Percentiles rank a stretch among this genome's conserved stretches.
Conservation (phyloP, 768 basidiomycete species). For the Boletellus sp. region DNA sequence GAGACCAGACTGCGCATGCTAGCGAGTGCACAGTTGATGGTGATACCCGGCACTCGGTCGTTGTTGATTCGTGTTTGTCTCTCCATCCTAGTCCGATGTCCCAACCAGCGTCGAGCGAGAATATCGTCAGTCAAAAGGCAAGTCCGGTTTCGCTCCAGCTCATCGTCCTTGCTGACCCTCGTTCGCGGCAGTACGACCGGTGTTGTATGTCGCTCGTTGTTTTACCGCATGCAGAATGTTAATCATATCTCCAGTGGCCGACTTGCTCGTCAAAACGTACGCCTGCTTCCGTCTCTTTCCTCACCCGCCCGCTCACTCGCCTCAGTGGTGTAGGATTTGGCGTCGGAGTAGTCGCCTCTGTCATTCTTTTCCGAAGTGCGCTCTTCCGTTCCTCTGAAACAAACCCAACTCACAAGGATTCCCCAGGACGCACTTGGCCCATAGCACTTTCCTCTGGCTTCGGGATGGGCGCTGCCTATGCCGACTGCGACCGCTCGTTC, state of each 20-base stretch:
- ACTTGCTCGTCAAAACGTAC: slow-evolving; percentile 83
- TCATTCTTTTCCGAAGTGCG: slow-evolving; percentile 88
- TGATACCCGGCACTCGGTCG: neutral
- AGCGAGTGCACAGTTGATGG: neutral
- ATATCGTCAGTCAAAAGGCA: slow-evolving; percentile 88
- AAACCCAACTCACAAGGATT: slow-evolving; percentile 3
- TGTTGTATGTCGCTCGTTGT: slow-evolving; percentile 58
- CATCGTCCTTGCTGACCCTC: neutral
- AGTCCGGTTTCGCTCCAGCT: neutral
- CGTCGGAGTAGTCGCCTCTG: slow-evolving; percentile 83
- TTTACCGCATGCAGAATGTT: slow-evolving; percentile 20
- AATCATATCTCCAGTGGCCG: slow-evolving; percentile 50
- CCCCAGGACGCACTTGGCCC: slow-evolving; percentile 86
- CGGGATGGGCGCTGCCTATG: slow-evolving; percentile 81
- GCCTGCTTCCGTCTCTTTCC: slow-evolving; percentile 21
- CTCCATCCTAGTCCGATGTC: slow-evolving; percentile 36
- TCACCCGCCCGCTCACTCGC: slow-evolving; percentile 5
- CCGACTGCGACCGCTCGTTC: slow-evolving; percentile 92
- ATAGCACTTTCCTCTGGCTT: slow-evolving; percentile 84
- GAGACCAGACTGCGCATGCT: neutral
- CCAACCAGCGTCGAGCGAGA: slow-evolving; percentile 81
- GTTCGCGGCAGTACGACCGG: slow-evolving; percentile 65
- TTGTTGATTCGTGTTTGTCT: slow-evolving; percentile 25
- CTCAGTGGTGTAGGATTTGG: slow-evolving; percentile 83
- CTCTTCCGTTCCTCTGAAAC: slow-evolving; percentile 19